Base-by-base conservation (phyloP, 257 asterid species). In the Schizonepeta tenuifolia region DNA sequence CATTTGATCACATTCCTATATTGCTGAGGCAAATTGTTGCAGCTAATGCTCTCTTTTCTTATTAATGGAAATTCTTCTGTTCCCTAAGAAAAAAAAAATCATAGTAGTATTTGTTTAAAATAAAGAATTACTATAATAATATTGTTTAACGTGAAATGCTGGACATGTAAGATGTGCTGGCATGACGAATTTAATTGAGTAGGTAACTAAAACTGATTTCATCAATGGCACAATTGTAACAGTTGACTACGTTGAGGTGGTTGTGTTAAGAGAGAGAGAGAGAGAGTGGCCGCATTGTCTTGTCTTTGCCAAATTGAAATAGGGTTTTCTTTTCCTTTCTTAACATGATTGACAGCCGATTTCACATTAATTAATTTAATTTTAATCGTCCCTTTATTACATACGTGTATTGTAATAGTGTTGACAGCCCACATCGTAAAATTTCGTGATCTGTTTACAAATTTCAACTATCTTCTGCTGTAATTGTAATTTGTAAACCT, bases 171-270 rank as follows among this genome's bases (percentile, higher is more conserved):
- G 49, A 26, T 50, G 71, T 55, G 77, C 15, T 62, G 71, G 55
- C 70, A 49, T 38, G 65, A 72, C 7, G 46, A 62, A 61, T 49
- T 35, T 20, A 62, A 49, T 72, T 72, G 40, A 60, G 71, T 38
- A 40, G 55, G 46, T 62, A 35, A 28, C 33, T 28, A 28, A 40
- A 73, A 73, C 28, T 50, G 40, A 62, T 50, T 58, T 44, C 47
- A 56, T 70, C 18, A 55, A 50, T 36, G 41, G 41, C 38, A 15
- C 65, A 56, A 46, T 58, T 26, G 67, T 0, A 58, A 17, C 63
- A 22, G 70, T 72, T 73, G 77, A 73, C 71, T 22, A 41, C 4
- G n/a, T 33, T 9, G 12, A 10, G 14, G 61, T 71, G 8, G 77
- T 50, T 50, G 77, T 1, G 18, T 14, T 59, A 5, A 24, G 26